Percentiles rank a stretch among this genome's conserved stretches.
phyloP scores from a whole-genome alignment of 305 asterid genomes.

The Nicotiana rustica region DNA sequence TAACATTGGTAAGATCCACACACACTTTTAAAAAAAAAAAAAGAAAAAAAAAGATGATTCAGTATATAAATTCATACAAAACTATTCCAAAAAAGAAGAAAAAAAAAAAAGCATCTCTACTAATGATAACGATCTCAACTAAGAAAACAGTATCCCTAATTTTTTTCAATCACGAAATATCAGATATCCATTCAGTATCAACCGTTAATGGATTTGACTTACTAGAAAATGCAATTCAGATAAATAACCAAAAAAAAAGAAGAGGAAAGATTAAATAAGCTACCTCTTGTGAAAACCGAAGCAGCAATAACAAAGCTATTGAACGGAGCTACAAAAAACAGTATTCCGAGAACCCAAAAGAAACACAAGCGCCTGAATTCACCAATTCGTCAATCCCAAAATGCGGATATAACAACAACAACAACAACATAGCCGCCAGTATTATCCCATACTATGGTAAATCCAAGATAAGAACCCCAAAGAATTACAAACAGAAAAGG shows the following conservation, averaged over 20 bases:
- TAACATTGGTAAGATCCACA: background rate
- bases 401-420: too few relatives aligned
- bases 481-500: background rate
- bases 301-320: background rate
- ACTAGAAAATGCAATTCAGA: background rate
- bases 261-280: background rate
- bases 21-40: background rate
- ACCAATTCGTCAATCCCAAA: background rate
- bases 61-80: background rate
- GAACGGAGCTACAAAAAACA: background rate
- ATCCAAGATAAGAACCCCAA: background rate
- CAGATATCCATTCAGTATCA: background rate
- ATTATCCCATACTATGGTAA: background rate
- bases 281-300: background rate
- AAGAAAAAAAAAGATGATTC: background rate
- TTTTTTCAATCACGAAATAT: slow-evolving; percentile 17
- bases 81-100: background rate
- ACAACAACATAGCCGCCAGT: too few relatives aligned
- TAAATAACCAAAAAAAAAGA: background rate
- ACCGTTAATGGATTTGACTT: background rate
- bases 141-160: background rate
- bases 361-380: background rate
- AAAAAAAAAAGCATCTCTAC: background rate
- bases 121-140: background rate
- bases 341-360: background rate